Base-by-base conservation (phyloP, 306 rosid genomes). In the Coriaria nepalensis region DNA sequence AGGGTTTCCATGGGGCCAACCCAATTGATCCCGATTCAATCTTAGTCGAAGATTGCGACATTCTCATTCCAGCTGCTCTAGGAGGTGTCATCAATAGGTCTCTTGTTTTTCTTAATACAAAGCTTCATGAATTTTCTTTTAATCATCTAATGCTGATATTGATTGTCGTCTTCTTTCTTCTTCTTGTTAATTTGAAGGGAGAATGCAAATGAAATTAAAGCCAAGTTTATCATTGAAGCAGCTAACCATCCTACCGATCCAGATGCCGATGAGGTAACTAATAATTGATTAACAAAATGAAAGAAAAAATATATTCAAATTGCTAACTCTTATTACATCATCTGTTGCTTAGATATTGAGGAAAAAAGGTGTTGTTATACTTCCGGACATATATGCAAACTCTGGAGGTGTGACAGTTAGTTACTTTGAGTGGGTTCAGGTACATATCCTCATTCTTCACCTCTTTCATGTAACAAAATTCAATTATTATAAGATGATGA, bases 391-490 rank as follows among this genome's bases (percentile, higher is more conserved):
- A 50, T 90, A 66, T 77, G 97, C 97, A 63, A 90, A 90, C 75
- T 86, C 95, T 35, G 97, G 97, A 64, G 97, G 97, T 0, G 97
- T 90, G 29, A 90, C 92, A 6, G 95, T 90, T 50, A 84, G 97
- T 62, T 90, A 90, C 62, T 81, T 90, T 38, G 97, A 90, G 41
- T 90, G 97, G 97, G 97, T 90, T 63, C 97, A 90, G 95, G 97
- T 88, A 65, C 6, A 53, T 10, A 4, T 5, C 29, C 5, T 38
- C 8, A 11, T n/a, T 43, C 29, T 38, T 45, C 50, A 20, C 41
- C 55, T 6, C 12, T 8, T 11, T n/a, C 40, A 40, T 38, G 41
- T 6, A 4, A 10, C n/a, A 32, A 4, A 5, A 9, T 4, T 46
- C 14, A 5, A 35, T n/a, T 5, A 14, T 15, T 38, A 13, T 14